phyloP scores from a whole-genome alignment of 2,329 filamentous ascomycete species.

The Metarhizium rileyi region DNA sequence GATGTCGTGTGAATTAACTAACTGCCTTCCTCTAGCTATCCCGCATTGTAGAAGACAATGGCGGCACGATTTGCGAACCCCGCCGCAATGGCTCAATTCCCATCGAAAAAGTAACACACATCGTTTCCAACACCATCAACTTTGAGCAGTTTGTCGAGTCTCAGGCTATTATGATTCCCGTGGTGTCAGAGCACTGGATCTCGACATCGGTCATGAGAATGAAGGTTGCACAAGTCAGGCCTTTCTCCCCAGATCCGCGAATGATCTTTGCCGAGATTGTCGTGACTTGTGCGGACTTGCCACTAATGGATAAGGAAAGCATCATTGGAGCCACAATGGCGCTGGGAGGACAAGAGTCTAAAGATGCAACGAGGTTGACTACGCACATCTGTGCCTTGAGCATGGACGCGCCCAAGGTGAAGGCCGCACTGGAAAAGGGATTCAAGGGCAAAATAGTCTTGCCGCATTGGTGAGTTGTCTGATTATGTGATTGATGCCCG shows the following conservation, averaged over 20 bases:
- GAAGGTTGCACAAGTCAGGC: constrained; percentile 67
- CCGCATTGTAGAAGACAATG: constrained; percentile 35
- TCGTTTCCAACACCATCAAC: constrained; percentile 67
- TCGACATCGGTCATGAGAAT: constrained; percentile 56
- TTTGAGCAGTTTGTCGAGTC: constrained; percentile 79
- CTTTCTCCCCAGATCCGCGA: constrained; percentile 82
- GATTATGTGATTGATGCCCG: too few relatives aligned
- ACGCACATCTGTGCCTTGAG: constrained; percentile 85
- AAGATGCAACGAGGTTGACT: constrained; percentile 59
- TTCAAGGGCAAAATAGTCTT: constrained; percentile 74
- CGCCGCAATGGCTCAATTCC: constrained; percentile 38
- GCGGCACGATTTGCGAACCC: constrained; percentile 38
- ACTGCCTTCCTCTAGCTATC: constrained; percentile 27
- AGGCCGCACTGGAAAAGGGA: constrained; percentile 51
- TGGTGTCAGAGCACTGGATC: constrained; percentile 78
- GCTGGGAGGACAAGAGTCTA: constrained; percentile 74
- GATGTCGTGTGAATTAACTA: not conserved
- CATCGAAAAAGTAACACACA: constrained; percentile 42
- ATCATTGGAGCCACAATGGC: constrained; percentile 85
- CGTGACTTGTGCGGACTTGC: constrained; percentile 75
- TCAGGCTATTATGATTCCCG: constrained; percentile 67
- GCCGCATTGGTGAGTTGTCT: constrained; percentile 66
- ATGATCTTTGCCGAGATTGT: constrained; percentile 83
- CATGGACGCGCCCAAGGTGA: constrained; percentile 63
- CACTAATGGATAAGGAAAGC: constrained; percentile 77